Evolutionary conservation across 495 filamentous ascomycete species (phyloP).

Genomic region (Xylaria curta): DNA sequence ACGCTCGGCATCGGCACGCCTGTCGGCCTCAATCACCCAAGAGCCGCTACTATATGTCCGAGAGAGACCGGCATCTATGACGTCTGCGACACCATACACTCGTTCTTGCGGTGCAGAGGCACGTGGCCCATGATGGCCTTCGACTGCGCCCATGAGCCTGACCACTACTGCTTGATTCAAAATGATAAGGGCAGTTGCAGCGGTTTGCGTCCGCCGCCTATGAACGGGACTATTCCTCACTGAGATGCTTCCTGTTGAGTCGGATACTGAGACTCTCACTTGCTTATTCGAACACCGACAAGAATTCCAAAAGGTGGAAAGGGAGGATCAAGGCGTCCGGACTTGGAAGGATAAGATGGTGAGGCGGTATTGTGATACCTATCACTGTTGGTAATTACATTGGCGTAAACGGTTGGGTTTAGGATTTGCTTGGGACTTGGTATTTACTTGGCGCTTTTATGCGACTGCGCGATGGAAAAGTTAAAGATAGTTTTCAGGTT

Average conservation of each 20-base stretch:
- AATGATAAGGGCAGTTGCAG: conserved; percentile 20
- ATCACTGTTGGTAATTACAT: neutral
- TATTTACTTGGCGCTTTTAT: neutral
- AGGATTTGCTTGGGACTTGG: neutral
- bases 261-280: neutral
- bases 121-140: conserved; percentile 18
- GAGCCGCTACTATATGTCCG: neutral
- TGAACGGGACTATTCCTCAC: conserved; percentile 2
- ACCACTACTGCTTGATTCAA: conserved; percentile 15
- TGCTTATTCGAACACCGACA: no score
- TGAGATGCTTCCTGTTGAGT: neutral
- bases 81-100: conserved; percentile 23
- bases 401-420: neutral
- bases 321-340: neutral
- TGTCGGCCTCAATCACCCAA: neutral
- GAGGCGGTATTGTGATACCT: neutral
- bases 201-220: conserved; percentile 9
- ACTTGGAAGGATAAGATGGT: neutral
- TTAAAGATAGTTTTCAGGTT: neutral
- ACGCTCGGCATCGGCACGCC: conserved; percentile 14
- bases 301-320: neutral
- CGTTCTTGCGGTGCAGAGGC: conserved; percentile 22
- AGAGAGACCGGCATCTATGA: conserved; percentile 10
- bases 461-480: neutral
- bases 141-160: conserved; percentile 16